phyloP scores from a whole-genome alignment of 2,329 filamentous ascomycete species.

The Calonectria naviculata region DNA sequence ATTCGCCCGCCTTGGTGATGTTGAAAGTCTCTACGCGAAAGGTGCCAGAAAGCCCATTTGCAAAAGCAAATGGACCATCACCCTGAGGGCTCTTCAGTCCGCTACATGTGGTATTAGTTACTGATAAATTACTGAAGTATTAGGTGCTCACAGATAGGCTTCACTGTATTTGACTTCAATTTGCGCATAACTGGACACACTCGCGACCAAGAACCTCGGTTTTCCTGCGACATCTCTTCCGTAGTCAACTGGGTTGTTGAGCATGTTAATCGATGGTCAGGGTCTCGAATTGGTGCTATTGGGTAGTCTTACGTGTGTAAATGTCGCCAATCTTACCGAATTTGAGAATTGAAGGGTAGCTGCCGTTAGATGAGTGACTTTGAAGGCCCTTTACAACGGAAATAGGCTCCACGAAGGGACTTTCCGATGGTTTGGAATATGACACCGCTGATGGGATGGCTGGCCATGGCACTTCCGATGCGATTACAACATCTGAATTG shows the following conservation, averaged over 20 bases:
- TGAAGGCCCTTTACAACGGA: not conserved
- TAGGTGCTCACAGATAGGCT: not conserved
- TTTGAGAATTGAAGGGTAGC: not conserved
- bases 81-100: not conserved
- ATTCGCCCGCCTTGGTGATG: not conserved
- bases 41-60: not conserved
- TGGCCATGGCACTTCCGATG: not conserved
- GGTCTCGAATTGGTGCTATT: no score
- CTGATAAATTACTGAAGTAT: not conserved
- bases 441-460: not conserved
- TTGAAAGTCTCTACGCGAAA: conserved; percentile 13
- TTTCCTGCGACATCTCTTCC: not conserved
- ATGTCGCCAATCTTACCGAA: not conserved
- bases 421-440: not conserved
- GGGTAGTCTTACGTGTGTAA: not conserved
- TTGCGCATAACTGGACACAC: not conserved
- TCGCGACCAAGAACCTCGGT: not conserved
- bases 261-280: not conserved
- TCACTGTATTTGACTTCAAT: conserved; percentile 5
- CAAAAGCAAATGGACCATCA: conserved; percentile 3
- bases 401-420: not conserved
- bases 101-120: not conserved
- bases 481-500: not conserved
- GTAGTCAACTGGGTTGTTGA: not conserved
- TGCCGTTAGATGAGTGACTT: not conserved